These are phyloP conservation scores for Didymella pomorum DNA, from an alignment of 2,329 filamentous ascomycete genomes.

Conservation along the genomic window DNA sequence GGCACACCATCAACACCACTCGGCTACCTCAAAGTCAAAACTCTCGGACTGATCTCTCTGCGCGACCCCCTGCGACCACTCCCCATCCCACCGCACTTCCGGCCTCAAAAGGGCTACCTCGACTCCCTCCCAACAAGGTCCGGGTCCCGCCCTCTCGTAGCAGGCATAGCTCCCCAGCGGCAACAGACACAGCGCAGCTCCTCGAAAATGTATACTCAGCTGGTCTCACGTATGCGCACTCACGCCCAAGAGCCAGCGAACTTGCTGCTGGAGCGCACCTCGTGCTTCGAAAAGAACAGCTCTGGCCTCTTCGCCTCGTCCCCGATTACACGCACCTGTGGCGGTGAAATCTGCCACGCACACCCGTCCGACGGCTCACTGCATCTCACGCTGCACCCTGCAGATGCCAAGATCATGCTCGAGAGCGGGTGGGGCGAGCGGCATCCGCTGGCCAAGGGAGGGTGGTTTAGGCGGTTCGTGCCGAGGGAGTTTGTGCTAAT, in stretches of 20 bases:
- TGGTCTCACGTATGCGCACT: conserved; percentile 30
- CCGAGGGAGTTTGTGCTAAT: conserved; percentile 80
- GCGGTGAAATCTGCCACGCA: conserved; percentile 83
- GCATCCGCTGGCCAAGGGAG: conserved; percentile 70
- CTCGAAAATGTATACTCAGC: conserved; percentile 55
- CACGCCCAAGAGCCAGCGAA: conserved; percentile 40
- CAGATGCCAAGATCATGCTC: conserved; percentile 76
- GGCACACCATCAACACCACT: conserved; percentile 77
- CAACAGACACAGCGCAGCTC: conserved; percentile 75
- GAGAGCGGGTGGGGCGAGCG: conserved; percentile 80
- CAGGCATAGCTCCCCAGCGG: conserved; percentile 81
- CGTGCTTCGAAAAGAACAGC: conserved; percentile 84
- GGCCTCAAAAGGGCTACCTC: conserved; percentile 68
- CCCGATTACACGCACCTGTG: conserved; percentile 73
- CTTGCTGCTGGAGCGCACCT: conserved; percentile 62
- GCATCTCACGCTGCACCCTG: conserved; percentile 81
- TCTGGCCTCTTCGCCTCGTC: conserved; percentile 75
- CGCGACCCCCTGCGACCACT: conserved; percentile 73
- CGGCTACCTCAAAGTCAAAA: conserved; percentile 77
- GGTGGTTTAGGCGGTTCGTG: conserved; percentile 72
- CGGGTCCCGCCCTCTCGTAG: conserved; percentile 71
- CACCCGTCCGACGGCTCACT: conserved; percentile 79
- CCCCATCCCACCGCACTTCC: conserved; percentile 58
- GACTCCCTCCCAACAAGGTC: conserved; percentile 65
- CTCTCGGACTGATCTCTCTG: conserved; percentile 74